Evolutionary conservation across 2,329 filamentous ascomycete species (phyloP), one percentile per base, ranked within the genome.

Genomic region (Colletotrichum limetticola): DNA sequence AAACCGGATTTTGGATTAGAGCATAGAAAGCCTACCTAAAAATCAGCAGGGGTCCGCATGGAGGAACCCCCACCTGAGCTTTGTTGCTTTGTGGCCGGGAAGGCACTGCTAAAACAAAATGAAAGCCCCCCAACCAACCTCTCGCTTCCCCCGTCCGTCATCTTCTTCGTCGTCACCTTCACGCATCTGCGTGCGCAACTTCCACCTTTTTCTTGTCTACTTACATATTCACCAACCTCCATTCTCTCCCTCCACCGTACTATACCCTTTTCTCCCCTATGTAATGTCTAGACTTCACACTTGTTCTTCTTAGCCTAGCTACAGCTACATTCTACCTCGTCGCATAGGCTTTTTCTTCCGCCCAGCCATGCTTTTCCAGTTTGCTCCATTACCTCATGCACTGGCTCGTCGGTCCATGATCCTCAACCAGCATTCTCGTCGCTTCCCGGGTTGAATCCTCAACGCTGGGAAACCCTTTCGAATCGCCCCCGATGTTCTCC

Each of bases 401-500:
- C 66, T 74, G 66, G 65, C 61, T 63, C 62, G 66, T 63, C 68
- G 58, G 71, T 67, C 60, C 62, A 74, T 74, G 66, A 64, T 71
- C 58, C n/a, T 16, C 35, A 59, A 60, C 68, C 56, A 52, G 61
- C 61, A 74, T 74, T 58, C 71, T 72, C 62, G 59, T 60, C 76
- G 69, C 76, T 68, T 73, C 75, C 75, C 74, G 74, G 66, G 70
- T 72, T 65, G 65, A 74, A 24, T 63, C 46, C 63, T 65, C 68
- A 66, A 75, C 71, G 59, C 68, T 69, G 60, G 74, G 68, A 52
- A 71, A 46, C 73, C 60, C 66, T 49, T 37, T 26, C 19, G 35
- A 28, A 66, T 19, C 60, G 12, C 19, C 42, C 32, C 66, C 78
- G 76, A 85, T 86, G 83, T 81, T 83, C 75, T 80, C 83, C 66